Conservation (phyloP, 495 filamentous ascomycete genomes). For the Daldinia caldariorum region DNA sequence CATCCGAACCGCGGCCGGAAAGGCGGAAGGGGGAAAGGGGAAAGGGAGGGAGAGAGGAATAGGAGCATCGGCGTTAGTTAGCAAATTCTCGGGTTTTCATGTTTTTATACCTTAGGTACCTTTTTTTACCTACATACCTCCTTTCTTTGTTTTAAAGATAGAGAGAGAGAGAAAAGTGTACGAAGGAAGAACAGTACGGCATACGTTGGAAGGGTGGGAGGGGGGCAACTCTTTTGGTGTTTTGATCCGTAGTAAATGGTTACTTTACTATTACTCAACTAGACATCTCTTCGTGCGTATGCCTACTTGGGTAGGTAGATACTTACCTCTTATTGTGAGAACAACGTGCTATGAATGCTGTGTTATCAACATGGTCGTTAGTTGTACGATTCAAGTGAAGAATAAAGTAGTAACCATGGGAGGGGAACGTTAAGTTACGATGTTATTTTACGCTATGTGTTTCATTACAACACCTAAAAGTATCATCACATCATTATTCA, state of each 20-base stretch:
- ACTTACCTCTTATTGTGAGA: neutral
- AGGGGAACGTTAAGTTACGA: neutral
- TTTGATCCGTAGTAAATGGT: conserved; percentile 15
- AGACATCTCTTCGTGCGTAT: neutral
- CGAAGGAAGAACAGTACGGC: neutral
- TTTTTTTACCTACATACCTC: too few species aligned
- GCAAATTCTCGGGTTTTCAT: conserved; percentile 17
- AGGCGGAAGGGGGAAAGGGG: too few species aligned
- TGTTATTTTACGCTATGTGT: neutral
- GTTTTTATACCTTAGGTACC: conserved; percentile 2
- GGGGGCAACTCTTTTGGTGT: neutral
- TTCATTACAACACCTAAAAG: neutral
- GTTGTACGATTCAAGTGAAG: neutral
- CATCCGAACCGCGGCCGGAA: too few species aligned
- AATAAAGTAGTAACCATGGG: neutral
- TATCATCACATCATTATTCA: neutral
- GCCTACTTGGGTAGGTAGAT: too few species aligned
- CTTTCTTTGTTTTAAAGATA: neutral
- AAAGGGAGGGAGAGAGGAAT: conserved; percentile 1
- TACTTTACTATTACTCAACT: conserved; percentile 7
- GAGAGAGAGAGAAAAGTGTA: too few species aligned
- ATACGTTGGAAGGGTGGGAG: neutral
- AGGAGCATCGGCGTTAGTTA: conserved; percentile 42
- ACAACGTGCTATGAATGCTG: neutral
- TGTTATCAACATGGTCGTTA: neutral